Evolutionary conservation across 306 rosid species (phyloP), one percentile per base, ranked within the genome.

Genomic region (Macrotyloma uniflorum): DNA sequence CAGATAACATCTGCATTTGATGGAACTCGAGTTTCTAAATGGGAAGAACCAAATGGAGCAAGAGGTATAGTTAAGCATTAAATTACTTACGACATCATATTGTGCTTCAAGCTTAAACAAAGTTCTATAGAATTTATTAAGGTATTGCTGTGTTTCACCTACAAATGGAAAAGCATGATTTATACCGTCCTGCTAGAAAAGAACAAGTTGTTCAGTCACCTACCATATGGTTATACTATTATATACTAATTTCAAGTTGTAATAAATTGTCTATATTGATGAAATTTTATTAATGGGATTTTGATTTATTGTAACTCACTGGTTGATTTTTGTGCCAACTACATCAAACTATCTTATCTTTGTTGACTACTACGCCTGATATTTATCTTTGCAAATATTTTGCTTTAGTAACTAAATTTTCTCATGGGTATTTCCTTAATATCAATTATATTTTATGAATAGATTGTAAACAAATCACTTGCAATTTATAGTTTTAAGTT

Each of bases 41-140:
- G 98, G 98, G 98, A 92, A 87, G 98, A 92, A 75, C 97, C 98
- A 76, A 86, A 83, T 64, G 98, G 98, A 72, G 98, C 95, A 61
- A 80, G 76, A 90, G 98, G 98, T 94, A 85, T 68, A 33, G 23
- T 59, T 40, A 67, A 67, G 70, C 33, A 59, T 65, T 69, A 79
- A 76, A 54, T 81, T 59, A 33, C 23, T 51, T 74, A 59, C 20
- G 6, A 15, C 20, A 26, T 58, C 36, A 55, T 43, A 55, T 46
- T 70, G 46, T 54, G 49, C 8, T 76, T 3, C 50, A 70, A 47
- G 68, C n/a, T 58, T 64, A 18, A 20, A 57, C 46, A 54, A 40
- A 40, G 43, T 70, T 80, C 23, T 28, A 45, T 43, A 79, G 11
- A 62, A 63, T 58, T 65, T 46, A 76, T 26, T 43, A 24, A 69